Base-by-base conservation (phyloP, 805 yeast genomes). In the Maudiozyma bulderi region DNA sequence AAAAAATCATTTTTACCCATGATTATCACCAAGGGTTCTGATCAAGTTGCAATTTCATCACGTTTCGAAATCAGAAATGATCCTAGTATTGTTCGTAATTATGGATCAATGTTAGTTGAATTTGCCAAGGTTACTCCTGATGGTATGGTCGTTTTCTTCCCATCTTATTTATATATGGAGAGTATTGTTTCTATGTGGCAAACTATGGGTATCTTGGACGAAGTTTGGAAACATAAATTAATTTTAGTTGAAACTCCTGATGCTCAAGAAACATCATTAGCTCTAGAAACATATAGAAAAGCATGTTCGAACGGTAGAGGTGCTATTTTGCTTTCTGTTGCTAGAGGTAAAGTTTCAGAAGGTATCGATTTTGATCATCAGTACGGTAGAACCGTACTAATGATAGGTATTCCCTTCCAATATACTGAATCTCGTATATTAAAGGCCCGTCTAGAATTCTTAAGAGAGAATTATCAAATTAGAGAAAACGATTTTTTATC, bases 281-380 rank as follows among this genome's bases (percentile, higher is more conserved):
- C 99, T 0, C 71, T 93, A 56, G 99, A 93, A 55, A 93, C 98
- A 0, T 93, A 90, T 65, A 73, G 99, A 59, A 86, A 89, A 33
- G 99, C 99, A 0, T 93, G 99, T 61, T 82, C 91, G 1, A 93
- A 93, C 66, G 99, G 99, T 4, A 74, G 99, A 55, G 99, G 99
- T 4, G 99, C 99, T 0, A 91, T 95, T 1, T 75, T 93, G 60
- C 75, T 93, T 40, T 88, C 96, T 35, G 99, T 93, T 52, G 99
- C 99, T 11, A 89, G 99, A 76, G 99, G 99, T 8, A 93, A 93
- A 63, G 99, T 93, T 1, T 86, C 95, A 0, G 99, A 93, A 68
- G 99, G 99, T 52, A 93, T 93, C 57, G 99, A 93, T 88, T 93
- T 93, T 71, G 98, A 93, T 64, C 96, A 93, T 65, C 99, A 93